These are phyloP conservation scores for Fraxinus dipetala DNA, from an alignment of 305 asterid species.

Conservation along the genomic window DNA sequence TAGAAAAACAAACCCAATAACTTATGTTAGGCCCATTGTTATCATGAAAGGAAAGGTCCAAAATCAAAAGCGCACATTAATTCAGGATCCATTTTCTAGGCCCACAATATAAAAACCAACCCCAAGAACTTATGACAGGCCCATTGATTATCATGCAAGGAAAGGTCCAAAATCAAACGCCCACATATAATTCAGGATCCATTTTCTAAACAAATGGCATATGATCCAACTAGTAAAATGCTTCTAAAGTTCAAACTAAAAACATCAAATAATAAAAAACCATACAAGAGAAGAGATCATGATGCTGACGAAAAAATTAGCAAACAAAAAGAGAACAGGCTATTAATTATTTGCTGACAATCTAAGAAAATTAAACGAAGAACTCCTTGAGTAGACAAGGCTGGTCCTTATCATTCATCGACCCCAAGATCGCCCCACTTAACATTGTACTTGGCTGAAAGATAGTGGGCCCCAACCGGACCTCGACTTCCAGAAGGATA, in stretches of 20 bases:
- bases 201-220: neutral
- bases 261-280: neutral
- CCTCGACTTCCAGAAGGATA: slow-evolving; percentile 96
- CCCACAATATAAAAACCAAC: neutral
- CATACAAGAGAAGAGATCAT: neutral
- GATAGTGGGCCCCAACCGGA: slow-evolving; percentile 91
- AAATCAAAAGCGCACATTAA: neutral
- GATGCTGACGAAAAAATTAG: neutral
- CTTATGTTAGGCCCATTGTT: neutral
- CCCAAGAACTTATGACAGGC: neutral
- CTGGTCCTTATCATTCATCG: slow-evolving; percentile 22
- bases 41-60: neutral
- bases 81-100: neutral
- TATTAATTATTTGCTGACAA: neutral
- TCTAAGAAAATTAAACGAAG: neutral
- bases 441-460: slow-evolving; percentile 76
- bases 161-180: neutral
- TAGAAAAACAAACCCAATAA: no score
- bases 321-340: neutral
- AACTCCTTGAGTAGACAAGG: neutral
- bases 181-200: neutral
- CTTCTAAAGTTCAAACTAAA: neutral
- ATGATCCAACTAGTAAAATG: neutral
- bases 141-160: neutral
- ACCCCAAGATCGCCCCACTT: slow-evolving; percentile 87